Evolutionary conservation across 2,329 filamentous ascomycete genomes (phyloP), one percentile per base, ranked within the genome.

Genomic region (Cordyceps tenuipes): DNA sequence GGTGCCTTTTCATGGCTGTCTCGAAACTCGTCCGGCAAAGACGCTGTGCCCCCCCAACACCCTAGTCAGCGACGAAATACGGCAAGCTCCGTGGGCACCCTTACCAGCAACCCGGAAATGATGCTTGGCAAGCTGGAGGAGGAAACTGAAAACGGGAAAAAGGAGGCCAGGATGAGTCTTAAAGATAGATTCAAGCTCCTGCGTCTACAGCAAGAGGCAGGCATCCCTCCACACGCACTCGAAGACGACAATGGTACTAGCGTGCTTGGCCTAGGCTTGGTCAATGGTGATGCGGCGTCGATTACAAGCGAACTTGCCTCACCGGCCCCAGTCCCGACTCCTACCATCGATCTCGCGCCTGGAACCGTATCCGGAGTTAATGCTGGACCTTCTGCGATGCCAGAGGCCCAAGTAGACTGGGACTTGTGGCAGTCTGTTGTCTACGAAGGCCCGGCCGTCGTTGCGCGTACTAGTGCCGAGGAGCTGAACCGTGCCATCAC

Each of bases 351-450:
- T 60, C 77, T 97, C 49, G 86, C 91, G 0, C 92, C 92, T 0
- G 92, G 92, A 1, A 97, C 92, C 1, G 91, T 88, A 8, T 87
- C 90, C 12, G 92, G 93, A 6, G 84, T 92, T 47, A 87, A 87
- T 26, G 85, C 87, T 23, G 89, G 89, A 1, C 89, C 88, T 9
- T 87, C 90, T 3, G 84, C 86, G 23, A 80, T 86, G 63, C 75
- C 77, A 15, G 89, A 92, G 68, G 78, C 80, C 17, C 87, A 90
- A 26, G 94, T 99, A n/a, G 91, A 99, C 70, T 99, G 94, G 94
- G 94, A 99, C 72, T 77, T 99, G 44, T 99, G 94, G 94, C 93
- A 99, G 71, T 85, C 89, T 26, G 88, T 99, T 4, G 94, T 99
- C 39, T 95, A 97, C 66, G 90, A 97, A 75, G 94, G 94, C 0